These are phyloP conservation scores for Pichia sp. DNA, from an alignment of 1,139 yeast genomes.

Conservation along the genomic window DNA sequence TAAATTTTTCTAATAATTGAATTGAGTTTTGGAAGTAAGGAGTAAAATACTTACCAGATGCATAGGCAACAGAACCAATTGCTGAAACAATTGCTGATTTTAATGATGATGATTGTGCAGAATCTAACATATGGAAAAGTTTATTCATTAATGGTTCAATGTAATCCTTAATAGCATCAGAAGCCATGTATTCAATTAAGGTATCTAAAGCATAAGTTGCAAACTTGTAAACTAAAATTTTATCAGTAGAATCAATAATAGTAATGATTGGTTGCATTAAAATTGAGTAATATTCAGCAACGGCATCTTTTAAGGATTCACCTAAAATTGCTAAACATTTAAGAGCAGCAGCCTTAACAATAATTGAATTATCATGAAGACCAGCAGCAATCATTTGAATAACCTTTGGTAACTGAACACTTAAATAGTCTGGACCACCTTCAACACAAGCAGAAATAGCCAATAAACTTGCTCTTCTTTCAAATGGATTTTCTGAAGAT, in stretches of 20 bases:
- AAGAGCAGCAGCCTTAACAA: slow-evolving; percentile 83
- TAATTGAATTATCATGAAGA: slow-evolving; percentile 66
- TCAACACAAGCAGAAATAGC: slow-evolving; percentile 78
- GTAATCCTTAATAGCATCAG: slow-evolving; percentile 76
- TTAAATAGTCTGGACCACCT: slow-evolving; percentile 91
- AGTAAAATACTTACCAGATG: slow-evolving; percentile 80
- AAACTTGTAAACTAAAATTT: slow-evolving; percentile 78
- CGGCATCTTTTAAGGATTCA: slow-evolving; percentile 74
- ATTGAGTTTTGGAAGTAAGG: slow-evolving; percentile 85
- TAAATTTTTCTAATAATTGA: slow-evolving; percentile 73
- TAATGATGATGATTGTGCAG: slow-evolving; percentile 57
- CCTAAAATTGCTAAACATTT: slow-evolving; percentile 76
- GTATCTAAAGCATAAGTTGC: slow-evolving; percentile 92
- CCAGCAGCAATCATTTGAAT: slow-evolving; percentile 72
- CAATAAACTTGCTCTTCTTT: slow-evolving; percentile 83
- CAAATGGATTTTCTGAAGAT: slow-evolving; percentile 59
- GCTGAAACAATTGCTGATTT: slow-evolving; percentile 91
- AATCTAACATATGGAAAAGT: slow-evolving; percentile 72
- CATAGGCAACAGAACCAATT: slow-evolving; percentile 94
- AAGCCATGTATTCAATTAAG: slow-evolving; percentile 82
- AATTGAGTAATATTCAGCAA: slow-evolving; percentile 76
- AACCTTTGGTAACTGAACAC: slow-evolving; percentile 67
- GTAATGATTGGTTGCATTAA: slow-evolving; percentile 82
- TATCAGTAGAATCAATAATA: slow-evolving; percentile 80
- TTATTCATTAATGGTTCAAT: slow-evolving; percentile 87